phyloP scores from a whole-genome alignment of 2,329 filamentous ascomycete species.

The Aspergillus sp. region DNA sequence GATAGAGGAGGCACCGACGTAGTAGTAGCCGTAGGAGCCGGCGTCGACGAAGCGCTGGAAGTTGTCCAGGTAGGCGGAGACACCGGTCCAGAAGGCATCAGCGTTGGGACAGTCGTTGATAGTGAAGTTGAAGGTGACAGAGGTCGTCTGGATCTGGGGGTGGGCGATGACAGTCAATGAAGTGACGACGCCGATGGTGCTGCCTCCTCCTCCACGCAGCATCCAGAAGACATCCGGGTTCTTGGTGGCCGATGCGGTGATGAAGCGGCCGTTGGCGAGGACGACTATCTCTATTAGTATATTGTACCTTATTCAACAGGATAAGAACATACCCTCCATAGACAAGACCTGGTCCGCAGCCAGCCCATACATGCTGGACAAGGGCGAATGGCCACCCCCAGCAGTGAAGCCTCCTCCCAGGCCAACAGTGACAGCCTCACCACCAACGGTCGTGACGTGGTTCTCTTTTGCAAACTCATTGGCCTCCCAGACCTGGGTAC shows the following conservation, averaged over 20 bases:
- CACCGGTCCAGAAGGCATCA: slow-evolving; percentile 19
- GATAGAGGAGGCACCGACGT: slow-evolving; percentile 16
- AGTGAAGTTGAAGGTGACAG: slow-evolving; percentile 25
- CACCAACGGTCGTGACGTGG: slow-evolving; percentile 53
- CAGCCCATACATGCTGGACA: slow-evolving; percentile 52
- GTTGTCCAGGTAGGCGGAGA: slow-evolving; percentile 19
- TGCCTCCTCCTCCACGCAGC: slow-evolving; percentile 57
- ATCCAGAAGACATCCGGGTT: slow-evolving; percentile 51
- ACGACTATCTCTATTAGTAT: slow-evolving; percentile 5
- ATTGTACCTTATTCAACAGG: too few relatives aligned
- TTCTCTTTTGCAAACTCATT: slow-evolving; percentile 47
- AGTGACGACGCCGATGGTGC: slow-evolving; percentile 46
- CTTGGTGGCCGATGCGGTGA: slow-evolving; percentile 21
- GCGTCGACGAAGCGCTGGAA: slow-evolving; percentile 22
- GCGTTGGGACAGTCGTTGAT: slow-evolving; percentile 17
- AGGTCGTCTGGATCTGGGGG: slow-evolving; percentile 19
- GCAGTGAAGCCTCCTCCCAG: slow-evolving; percentile 45
- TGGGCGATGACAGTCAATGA: slow-evolving; percentile 29
- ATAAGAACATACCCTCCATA: slow-evolving; percentile 34
- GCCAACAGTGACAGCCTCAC: slow-evolving; percentile 54
- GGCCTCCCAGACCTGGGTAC: slow-evolving; percentile 50
- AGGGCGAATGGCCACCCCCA: slow-evolving; percentile 45
- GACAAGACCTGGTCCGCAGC: slow-evolving; percentile 57
- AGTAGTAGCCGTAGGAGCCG: slow-evolving; percentile 25
- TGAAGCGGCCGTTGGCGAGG: slow-evolving; percentile 19